Percentiles rank a stretch among this genome's conserved stretches.
These are phyloP conservation scores for Singerocomus inundabilis DNA, from an alignment of 1,284 basidiomycete genomes.

Conservation along the genomic window DNA sequence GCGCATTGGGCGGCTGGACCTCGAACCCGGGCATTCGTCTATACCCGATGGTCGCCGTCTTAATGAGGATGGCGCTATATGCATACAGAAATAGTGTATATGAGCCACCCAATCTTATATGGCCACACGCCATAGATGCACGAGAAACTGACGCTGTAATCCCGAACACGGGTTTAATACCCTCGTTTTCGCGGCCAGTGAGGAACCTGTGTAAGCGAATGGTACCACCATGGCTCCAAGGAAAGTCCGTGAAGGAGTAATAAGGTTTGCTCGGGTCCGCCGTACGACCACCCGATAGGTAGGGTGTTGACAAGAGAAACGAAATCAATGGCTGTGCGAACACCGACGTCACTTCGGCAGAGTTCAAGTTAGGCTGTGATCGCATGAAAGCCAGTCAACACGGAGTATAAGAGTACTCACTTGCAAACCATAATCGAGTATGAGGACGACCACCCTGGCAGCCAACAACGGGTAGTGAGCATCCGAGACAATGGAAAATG, in stretches of 20 bases:
- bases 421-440: constrained; percentile 67
- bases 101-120: neutral
- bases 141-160: constrained; percentile 66
- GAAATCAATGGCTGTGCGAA: constrained; percentile 80
- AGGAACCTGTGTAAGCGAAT: constrained; percentile 73
- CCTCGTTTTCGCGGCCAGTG: constrained; percentile 76
- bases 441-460: constrained; percentile 74
- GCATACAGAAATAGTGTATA: neutral
- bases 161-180: constrained; percentile 81
- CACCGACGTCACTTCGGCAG: constrained; percentile 71
- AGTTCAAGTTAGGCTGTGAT: constrained; percentile 71
- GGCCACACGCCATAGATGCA: neutral
- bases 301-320: constrained; percentile 65
- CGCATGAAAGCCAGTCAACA: neutral
- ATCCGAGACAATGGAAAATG: neutral
- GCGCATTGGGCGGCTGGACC: constrained; percentile 53
- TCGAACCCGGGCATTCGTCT: constrained; percentile 62
- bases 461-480: neutral
- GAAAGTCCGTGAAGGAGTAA: constrained; percentile 60
- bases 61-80: constrained; percentile 69
- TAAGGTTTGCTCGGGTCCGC: constrained; percentile 40
- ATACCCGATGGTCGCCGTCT: constrained; percentile 67
- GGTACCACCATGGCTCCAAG: constrained; percentile 35
- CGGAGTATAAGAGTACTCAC: constrained; percentile 32
- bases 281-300: constrained; percentile 49